A percentile compares a stretch with the other conserved stretches of the same genome.
phyloP scores from a whole-genome alignment of 1,284 basidiomycete genomes.

The Boletus semigastroideus region DNA sequence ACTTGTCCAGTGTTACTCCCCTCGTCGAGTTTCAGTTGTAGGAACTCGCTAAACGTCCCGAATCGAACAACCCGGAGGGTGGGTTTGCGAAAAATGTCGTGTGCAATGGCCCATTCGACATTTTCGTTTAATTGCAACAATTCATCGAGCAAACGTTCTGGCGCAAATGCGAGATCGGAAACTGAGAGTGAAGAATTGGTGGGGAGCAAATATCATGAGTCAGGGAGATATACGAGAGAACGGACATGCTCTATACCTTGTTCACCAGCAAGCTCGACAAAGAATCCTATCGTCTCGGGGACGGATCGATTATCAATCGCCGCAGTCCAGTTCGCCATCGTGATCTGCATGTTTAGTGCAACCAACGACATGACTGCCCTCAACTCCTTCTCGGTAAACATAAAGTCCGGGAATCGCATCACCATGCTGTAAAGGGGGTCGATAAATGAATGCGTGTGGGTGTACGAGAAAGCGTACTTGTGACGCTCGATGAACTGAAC shows the following conservation, averaged over 20 bases:
- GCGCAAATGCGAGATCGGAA: neutral
- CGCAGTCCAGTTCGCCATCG: too few relatives aligned
- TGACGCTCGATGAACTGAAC: slow-evolving; percentile 17
- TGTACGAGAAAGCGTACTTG: slow-evolving; percentile 2
- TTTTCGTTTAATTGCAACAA: slow-evolving; percentile 6
- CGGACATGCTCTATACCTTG: slow-evolving; percentile 9
- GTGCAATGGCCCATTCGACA: neutral
- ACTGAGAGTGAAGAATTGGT: neutral
- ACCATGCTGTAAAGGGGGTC: neutral
- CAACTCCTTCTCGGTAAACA: slow-evolving; percentile 15
- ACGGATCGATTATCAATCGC: too few relatives aligned
- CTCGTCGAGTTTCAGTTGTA: slow-evolving; percentile 11
- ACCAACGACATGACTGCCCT: slow-evolving; percentile 7
- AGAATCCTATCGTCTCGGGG: slow-evolving; percentile 17
- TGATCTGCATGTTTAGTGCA: neutral
- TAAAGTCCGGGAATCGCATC: slow-evolving; percentile 11
- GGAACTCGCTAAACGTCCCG: slow-evolving; percentile 13
- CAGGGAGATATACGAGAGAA: neutral
- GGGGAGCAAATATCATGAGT: too few relatives aligned
- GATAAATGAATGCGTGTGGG: neutral
- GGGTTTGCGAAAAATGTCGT: slow-evolving; percentile 4
- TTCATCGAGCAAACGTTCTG: slow-evolving; percentile 2
- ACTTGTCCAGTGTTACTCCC: too few relatives aligned
- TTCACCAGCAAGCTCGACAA: slow-evolving; percentile 17
- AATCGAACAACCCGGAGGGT: slow-evolving; percentile 14